Evolutionary conservation across 2,329 filamentous ascomycete genomes (phyloP).

Genomic region (Aureobasidium sp.): DNA sequence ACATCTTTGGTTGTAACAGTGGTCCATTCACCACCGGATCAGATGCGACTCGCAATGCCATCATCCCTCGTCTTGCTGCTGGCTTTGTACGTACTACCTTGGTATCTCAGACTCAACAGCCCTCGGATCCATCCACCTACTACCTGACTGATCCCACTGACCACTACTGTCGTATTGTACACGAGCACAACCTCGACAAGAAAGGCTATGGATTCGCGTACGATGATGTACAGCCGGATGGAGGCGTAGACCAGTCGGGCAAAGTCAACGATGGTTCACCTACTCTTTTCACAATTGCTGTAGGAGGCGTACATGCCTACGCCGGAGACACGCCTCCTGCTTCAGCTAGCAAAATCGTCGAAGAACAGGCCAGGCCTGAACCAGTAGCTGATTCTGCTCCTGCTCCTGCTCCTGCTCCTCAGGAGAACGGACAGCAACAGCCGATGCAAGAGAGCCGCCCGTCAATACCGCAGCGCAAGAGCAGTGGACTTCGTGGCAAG

Average conservation of each 20-base stretch:
- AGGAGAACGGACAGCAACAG: constrained; percentile 3
- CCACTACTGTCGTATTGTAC: constrained; percentile 53
- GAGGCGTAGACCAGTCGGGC: constrained; percentile 49
- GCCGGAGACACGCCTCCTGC: not conserved
- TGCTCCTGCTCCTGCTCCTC: not conserved
- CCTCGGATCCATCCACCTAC: constrained; percentile 30
- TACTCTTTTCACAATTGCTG: constrained; percentile 39
- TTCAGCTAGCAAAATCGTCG: not conserved
- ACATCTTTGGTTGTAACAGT: constrained; percentile 62
- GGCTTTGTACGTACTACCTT: constrained; percentile 72
- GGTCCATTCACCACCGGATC: constrained; percentile 52
- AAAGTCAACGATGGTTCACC: constrained; percentile 44
- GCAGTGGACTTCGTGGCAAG: constrained; percentile 5
- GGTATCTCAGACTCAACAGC: constrained; percentile 38
- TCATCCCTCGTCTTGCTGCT: constrained; percentile 69
- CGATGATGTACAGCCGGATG: constrained; percentile 59
- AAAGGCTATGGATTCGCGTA: constrained; percentile 56
- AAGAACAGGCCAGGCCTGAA: not conserved
- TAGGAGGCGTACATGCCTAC: constrained; percentile 35
- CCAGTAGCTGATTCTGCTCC: not conserved
- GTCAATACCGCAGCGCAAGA: not conserved
- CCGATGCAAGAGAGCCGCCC: not conserved
- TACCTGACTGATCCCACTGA: constrained; percentile 35
- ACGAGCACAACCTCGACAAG: constrained; percentile 50
- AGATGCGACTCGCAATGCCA: constrained; percentile 45